Evolutionary conservation across 2,329 filamentous ascomycete genomes (phyloP).

Genomic region (Penicillium sp.): DNA sequence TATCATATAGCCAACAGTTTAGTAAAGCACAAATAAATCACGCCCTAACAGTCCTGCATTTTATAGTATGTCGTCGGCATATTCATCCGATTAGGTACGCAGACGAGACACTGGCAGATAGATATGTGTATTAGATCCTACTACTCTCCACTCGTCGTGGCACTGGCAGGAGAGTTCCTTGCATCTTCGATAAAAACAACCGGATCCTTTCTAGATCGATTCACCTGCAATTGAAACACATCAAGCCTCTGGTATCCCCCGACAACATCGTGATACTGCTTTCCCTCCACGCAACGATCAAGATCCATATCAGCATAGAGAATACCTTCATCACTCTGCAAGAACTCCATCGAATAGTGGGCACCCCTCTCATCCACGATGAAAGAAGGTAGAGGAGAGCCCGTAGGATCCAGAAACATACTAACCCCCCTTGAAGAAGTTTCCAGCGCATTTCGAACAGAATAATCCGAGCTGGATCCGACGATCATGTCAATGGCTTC

Average conservation of each 20-base stretch:
- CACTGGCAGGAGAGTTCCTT: too few species aligned
- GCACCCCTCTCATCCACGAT: constrained; percentile 33
- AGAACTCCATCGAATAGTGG: constrained; percentile 34
- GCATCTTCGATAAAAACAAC: constrained; percentile 30
- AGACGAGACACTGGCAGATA: too few species aligned
- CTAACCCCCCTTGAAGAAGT: constrained; percentile 50
- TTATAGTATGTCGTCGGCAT: too few species aligned
- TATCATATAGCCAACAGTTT: neutral
- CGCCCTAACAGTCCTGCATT: too few species aligned
- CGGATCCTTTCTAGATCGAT: constrained; percentile 43
- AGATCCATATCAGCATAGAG: constrained; percentile 59
- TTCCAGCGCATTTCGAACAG: constrained; percentile 32
- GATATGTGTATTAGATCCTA: too few species aligned
- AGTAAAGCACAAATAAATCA: too few species aligned
- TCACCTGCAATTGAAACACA: constrained; percentile 57
- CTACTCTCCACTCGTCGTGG: too few species aligned
- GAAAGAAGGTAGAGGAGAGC: constrained; percentile 46
- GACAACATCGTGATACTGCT: constrained; percentile 62
- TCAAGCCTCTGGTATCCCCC: constrained; percentile 61
- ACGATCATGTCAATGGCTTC: constrained; percentile 39
- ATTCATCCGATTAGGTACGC: too few species aligned
- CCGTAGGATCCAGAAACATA: constrained; percentile 58
- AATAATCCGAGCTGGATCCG: constrained; percentile 13
- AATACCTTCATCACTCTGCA: constrained; percentile 55
- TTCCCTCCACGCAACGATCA: constrained; percentile 56